Conservation (phyloP, 352 stramenopile genomes). For the Phytophthora syringae region DNA sequence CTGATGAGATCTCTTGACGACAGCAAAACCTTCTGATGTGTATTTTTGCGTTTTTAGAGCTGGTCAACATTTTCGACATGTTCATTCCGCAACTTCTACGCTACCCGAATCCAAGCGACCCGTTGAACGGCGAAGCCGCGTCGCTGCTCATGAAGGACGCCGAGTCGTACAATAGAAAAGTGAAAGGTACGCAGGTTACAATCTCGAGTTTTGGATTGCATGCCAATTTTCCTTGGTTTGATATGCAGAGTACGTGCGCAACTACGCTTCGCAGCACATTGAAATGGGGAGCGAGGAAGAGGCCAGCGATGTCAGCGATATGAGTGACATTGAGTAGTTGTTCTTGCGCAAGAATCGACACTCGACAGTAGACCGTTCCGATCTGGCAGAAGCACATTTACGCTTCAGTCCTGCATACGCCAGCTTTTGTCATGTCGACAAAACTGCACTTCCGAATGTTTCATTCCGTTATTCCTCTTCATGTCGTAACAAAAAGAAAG, state of each 20-base stretch:
- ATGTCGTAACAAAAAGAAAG: conserved; percentile 32
- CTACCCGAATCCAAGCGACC: conserved; percentile 93
- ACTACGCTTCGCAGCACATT: conserved; percentile 79
- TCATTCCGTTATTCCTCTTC: conserved; percentile 25
- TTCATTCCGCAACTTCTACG: conserved; percentile 94
- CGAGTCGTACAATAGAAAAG: conserved; percentile 89
- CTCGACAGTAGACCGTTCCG: conserved; percentile 33
- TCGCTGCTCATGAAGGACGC: conserved; percentile 90
- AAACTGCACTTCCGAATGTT: conserved; percentile 31
- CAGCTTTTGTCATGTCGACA: conserved; percentile 22
- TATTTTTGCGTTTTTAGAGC: conserved; percentile 52
- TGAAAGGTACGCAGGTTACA: conserved; percentile 62
- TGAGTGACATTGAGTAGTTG: conserved; percentile 76
- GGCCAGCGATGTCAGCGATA: conserved; percentile 86
- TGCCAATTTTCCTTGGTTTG: neutral
- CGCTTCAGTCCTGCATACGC: neutral
- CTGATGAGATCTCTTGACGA: neutral
- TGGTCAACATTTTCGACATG: conserved; percentile 94
- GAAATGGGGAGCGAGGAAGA: conserved; percentile 75
- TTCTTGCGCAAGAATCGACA: conserved; percentile 1
- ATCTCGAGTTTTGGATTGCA: too few species aligned
- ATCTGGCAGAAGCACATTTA: conserved; percentile 18
- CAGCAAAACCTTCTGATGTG: conserved; percentile 8
- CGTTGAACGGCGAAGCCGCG: conserved; percentile 91
- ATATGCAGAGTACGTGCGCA: conserved; percentile 75